phyloP scores from a whole-genome alignment of 768 basidiomycete genomes.

The Tubosaeta brunneosetosa region DNA sequence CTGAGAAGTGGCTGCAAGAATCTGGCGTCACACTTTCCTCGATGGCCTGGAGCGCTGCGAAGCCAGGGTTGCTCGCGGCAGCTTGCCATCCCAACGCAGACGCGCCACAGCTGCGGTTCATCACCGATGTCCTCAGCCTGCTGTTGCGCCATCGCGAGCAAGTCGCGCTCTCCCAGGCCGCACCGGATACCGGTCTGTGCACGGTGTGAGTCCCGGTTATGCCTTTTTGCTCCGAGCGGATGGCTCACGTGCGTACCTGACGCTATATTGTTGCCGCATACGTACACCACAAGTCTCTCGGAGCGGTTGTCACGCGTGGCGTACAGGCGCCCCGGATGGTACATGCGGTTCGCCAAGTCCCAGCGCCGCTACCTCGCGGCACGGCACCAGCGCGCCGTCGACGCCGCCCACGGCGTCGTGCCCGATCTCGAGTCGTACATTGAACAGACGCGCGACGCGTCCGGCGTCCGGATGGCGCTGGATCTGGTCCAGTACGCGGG shows the following conservation, averaged over 20 bases:
- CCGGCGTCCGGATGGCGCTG: conserved; percentile 47
- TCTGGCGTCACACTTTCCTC: conserved; percentile 18
- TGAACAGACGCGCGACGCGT: conserved; percentile 42
- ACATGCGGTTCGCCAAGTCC: conserved; percentile 36
- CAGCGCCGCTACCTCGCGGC: conserved; percentile 33
- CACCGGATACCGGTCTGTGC: conserved; percentile 10
- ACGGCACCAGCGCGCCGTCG: conserved; percentile 26
- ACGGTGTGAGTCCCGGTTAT: conserved; percentile 27
- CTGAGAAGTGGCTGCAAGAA: conserved; percentile 27
- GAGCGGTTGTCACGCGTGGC: conserved; percentile 34
- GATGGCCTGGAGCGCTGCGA: conserved; percentile 26
- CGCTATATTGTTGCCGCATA: neutral
- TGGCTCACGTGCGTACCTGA: conserved; percentile 5
- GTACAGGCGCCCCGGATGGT: conserved; percentile 37
- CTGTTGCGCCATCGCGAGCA: conserved; percentile 36
- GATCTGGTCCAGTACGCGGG: conserved; percentile 51
- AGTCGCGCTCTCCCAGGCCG: conserved; percentile 10
- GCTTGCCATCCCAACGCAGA: conserved; percentile 59
- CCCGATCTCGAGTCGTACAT: conserved; percentile 47
- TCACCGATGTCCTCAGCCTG: conserved; percentile 47
- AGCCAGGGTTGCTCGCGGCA: conserved; percentile 50
- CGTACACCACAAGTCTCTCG: conserved; percentile 32
- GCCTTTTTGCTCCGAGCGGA: no score
- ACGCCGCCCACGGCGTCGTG: conserved; percentile 17
- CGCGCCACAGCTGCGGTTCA: conserved; percentile 47